Evolutionary conservation across 345 rosid species (phyloP), one percentile per base, ranked within the genome.

Genomic region (Garcia nutans): DNA sequence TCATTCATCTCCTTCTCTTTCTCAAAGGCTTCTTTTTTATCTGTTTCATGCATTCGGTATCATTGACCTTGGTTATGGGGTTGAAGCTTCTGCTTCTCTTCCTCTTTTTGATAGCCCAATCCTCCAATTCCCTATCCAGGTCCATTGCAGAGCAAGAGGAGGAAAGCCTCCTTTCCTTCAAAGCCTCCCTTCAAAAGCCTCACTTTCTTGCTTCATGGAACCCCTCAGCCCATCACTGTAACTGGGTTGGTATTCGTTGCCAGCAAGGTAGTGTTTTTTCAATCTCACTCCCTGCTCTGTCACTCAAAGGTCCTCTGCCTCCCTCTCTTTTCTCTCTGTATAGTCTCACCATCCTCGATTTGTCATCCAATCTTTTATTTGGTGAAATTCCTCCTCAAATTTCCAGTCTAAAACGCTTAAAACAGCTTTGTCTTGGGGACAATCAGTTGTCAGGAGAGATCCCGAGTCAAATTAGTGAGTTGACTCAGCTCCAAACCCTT

Each of bases 171-270:
- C 26, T 89, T 33, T 82, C 89, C 10, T 90, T 93, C 76, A 89
- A 79, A 77, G 24, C 10, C 23, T 69, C 88, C 0, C 90, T 95
- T 5, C 76, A 81, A 58, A 80, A 82, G 74, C 90, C 86, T 3
- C 58, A 45, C 0, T 3, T 69, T 0, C 93, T 96, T 50, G 56
- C 86, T 72, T 89, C 93, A 49, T 96, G 99, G 98, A 90, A 84
- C 82, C 57, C 7, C 5, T 69, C 89, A 17, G 44, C 79, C 10
- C 76, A 68, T 24, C 79, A 84, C 68, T 96, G 98, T 71, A 66
- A 76, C 57, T 96, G 99, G 99, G 75, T 71, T n/a, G 99, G 98
- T 17, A 91, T 96, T 5, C 61, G 71, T 41, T 96, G 99, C 82
- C 65, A 65, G 28, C 75, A 58, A 44, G 89, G 88, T 20, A 78